Base-by-base conservation (phyloP, 2,329 filamentous ascomycete species). In the Hysterium pulicare region DNA sequence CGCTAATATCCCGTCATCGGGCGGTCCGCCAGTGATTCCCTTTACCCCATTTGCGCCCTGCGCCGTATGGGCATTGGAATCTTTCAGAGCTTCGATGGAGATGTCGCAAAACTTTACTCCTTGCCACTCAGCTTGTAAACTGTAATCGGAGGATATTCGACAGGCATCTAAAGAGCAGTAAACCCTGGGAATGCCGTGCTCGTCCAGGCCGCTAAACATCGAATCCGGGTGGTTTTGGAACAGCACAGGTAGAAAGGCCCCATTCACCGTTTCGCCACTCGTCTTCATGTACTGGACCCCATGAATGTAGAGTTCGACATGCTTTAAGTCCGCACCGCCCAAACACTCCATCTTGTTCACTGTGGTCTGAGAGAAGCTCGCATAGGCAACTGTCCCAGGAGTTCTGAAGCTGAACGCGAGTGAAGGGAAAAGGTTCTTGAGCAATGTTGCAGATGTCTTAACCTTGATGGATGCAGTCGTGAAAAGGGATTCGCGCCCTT, bases 131-230 rank as follows among this genome's bases (percentile, higher is more conserved):
- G 70, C 69, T 8, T 56, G 61, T 20, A 76, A 49, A 4, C 59
- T 59, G 45, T 69, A 73, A 1, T 64, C 66, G 22, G 61, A 54
- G 13, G 47, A 51, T 17, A 62, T 57, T 32, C 62, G 56, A 21
- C 68, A 49, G 11, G 78, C 49, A 20, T 78, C 69, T 8, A 82
- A 69, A 0, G 72, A 63, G n/a, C 72, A 72, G 48, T 70, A 80
- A 0, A 82, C 48, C 60, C 82, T 83, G 0, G 78, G 78, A 72
- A 82, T 79, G 0, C 81, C 81, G 0, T 83, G 67, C 49, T 83
- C 81, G 35, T 83, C 80, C 1, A 79, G 66, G 0, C 78, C 79
- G 3, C 74, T 76, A 0, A 83, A 57, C 33, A 84, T 82, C 0
- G 81, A 77, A 47, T 85, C 81, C 0, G 79, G 66, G 2, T 79